Conservation (phyloP, 331 rosid genomes). For the Acacia concinna region DNA sequence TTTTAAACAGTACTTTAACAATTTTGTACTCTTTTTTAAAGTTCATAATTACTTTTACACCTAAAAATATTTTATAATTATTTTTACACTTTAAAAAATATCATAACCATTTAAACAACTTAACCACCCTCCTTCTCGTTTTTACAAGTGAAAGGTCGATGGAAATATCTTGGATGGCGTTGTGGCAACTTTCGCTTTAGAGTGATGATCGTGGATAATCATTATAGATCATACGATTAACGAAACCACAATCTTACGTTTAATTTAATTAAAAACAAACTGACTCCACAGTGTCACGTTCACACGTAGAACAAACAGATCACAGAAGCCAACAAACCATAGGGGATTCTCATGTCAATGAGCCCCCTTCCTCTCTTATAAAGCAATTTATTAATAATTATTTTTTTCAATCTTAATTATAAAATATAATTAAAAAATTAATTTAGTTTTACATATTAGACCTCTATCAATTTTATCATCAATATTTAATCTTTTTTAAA, state of each 20-base stretch:
- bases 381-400: not conserved
- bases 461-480: too few species aligned
- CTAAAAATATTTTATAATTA: too few species aligned
- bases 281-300: slow-evolving; percentile 32
- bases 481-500: too few species aligned
- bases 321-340: slow-evolving; percentile 38
- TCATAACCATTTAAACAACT: too few species aligned
- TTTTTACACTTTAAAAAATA: too few species aligned
- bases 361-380: slow-evolving; percentile 17
- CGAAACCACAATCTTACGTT: slow-evolving; percentile 24
- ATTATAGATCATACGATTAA: slow-evolving; percentile 31
- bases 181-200: slow-evolving; percentile 28
- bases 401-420: too few species aligned
- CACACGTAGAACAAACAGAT: slow-evolving; percentile 25
- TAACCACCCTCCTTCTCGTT: too few species aligned
- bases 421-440: too few species aligned
- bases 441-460: too few species aligned
- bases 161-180: slow-evolving; percentile 8
- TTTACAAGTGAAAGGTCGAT: not conserved
- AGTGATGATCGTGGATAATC: slow-evolving; percentile 42
- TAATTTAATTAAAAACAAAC: slow-evolving; percentile 32
- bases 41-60: too few species aligned
- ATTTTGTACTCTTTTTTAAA: too few species aligned
- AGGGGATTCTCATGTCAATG: slow-evolving; percentile 60
- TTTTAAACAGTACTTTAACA: too few species aligned